Percentiles rank a stretch among this genome's conserved stretches.
These are phyloP conservation scores for Cladosporium sp. DNA, from an alignment of 2,329 filamentous ascomycete genomes.

Conservation along the genomic window DNA sequence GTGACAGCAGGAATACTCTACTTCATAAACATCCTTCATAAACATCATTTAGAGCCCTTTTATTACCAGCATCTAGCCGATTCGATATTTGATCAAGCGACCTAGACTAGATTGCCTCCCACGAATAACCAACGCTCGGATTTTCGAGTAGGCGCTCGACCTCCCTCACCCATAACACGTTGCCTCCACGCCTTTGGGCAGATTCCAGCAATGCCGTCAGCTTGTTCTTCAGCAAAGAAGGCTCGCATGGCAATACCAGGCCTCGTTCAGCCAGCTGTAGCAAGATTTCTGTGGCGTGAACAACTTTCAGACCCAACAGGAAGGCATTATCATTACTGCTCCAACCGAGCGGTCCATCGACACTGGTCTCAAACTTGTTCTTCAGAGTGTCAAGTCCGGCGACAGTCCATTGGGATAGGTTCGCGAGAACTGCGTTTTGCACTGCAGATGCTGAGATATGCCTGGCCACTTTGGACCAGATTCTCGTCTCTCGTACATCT, in stretches of 20 bases:
- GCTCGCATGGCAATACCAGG: neutral
- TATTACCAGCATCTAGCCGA: no score
- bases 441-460: constrained; percentile 26
- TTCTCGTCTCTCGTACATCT: constrained; percentile 65
- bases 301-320: constrained; percentile 48
- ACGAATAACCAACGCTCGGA: neutral
- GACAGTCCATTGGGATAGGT: constrained; percentile 44
- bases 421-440: constrained; percentile 19
- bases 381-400: constrained; percentile 47
- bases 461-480: constrained; percentile 60
- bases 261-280: constrained; percentile 15
- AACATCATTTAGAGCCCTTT: no score
- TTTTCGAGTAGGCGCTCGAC: constrained; percentile 29
- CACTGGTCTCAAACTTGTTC: constrained; percentile 29
- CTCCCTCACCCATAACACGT: constrained; percentile 36
- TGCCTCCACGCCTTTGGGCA: constrained; percentile 7
- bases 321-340: constrained; percentile 66
- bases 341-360: constrained; percentile 70
- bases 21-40: no score
- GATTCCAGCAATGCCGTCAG: neutral
- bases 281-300: constrained; percentile 41
- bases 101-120: neutral
- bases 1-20: no score
- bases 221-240: neutral
- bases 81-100: no score